These are phyloP conservation scores for Gnomoniopsis sp. DNA, from an alignment of 2,329 filamentous ascomycete species.

Conservation along the genomic window DNA sequence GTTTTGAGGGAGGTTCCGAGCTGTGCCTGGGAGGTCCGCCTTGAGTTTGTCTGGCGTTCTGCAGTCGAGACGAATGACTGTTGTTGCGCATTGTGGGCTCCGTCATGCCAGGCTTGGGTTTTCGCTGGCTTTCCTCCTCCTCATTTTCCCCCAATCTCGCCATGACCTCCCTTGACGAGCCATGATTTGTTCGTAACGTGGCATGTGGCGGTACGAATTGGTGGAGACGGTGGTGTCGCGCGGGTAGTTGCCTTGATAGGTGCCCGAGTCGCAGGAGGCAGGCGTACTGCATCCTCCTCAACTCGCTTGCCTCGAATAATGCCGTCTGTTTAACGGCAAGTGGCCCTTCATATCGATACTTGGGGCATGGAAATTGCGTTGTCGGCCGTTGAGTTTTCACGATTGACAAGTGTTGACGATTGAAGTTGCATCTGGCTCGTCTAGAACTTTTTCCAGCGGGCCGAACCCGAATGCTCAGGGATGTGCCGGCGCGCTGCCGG, in stretches of 20 bases:
- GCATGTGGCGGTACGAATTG: background rate
- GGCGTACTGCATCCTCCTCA: constrained; percentile 18
- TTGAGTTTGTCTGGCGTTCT: background rate
- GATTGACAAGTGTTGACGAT: too few relatives aligned
- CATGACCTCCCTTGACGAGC: background rate
- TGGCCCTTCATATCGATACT: constrained; percentile 12
- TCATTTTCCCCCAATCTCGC: background rate
- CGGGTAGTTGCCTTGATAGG: constrained; percentile 13
- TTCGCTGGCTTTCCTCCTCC: background rate
- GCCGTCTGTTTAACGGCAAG: constrained; percentile 14
- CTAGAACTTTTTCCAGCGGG: background rate
- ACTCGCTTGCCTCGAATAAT: constrained; percentile 6
- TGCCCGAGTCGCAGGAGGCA: constrained; percentile 18
- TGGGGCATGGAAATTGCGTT: background rate
- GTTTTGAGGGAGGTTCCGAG: background rate
- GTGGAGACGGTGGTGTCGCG: background rate
- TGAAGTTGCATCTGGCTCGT: background rate
- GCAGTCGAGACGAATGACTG: background rate
- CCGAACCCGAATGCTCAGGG: background rate
- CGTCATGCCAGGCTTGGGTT: background rate
- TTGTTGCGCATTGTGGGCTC: too few relatives aligned
- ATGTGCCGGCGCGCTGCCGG: background rate
- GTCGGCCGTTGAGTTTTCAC: too few relatives aligned
- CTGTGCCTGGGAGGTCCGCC: background rate
- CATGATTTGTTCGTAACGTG: constrained; percentile 1